Conservation (phyloP, 306 rosid species). For the Erythrophleum fordii region DNA sequence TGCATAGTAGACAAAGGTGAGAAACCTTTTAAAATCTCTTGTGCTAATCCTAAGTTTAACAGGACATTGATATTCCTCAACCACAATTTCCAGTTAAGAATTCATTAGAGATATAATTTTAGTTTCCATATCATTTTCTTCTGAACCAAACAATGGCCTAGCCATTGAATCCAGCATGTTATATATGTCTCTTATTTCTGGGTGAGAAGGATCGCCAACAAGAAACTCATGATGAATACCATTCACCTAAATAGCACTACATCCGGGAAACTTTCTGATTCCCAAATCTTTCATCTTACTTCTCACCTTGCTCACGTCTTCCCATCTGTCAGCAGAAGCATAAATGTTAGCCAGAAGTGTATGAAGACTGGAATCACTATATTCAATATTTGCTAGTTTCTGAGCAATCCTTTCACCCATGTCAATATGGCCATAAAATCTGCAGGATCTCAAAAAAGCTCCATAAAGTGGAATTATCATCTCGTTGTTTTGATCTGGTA, state of each 20-base stretch:
- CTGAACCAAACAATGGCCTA: not conserved
- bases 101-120: not conserved
- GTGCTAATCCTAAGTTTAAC: not conserved
- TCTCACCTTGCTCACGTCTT: conserved; percentile 73
- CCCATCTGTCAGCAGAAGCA: conserved; percentile 75
- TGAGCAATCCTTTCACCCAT: conserved; percentile 73
- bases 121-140: conserved; percentile 4
- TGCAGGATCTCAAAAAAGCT: conserved; percentile 76
- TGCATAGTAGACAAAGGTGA: not conserved
- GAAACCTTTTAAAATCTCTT: not conserved
- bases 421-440: conserved; percentile 63
- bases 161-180: not conserved
- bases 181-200: not conserved
- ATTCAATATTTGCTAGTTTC: conserved; percentile 52
- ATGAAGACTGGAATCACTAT: conserved; percentile 61
- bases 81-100: not conserved
- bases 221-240: conserved; percentile 32
- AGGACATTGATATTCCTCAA: not conserved
- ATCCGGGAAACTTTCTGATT: conserved; percentile 64
- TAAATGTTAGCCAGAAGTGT: conserved; percentile 74
- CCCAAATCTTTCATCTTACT: conserved; percentile 66
- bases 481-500: conserved; percentile 50
- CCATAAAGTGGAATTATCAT: conserved; percentile 63
- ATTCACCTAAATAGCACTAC: conserved; percentile 64
- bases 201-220: conserved; percentile 13